These are phyloP conservation scores for Smittium culicis DNA, from an alignment of 371 early-diverging fungal species.

Conservation along the genomic window DNA sequence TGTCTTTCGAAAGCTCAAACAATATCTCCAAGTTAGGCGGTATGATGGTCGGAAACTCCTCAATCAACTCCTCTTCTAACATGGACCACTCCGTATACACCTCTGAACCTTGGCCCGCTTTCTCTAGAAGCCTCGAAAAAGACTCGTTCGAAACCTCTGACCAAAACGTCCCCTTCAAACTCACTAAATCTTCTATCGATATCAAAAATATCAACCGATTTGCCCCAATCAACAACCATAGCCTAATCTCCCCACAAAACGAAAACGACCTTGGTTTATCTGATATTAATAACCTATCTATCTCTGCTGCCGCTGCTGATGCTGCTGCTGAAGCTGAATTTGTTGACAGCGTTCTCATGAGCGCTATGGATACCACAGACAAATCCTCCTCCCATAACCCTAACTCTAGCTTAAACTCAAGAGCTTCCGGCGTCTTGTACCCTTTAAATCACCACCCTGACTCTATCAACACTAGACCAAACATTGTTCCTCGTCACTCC, in stretches of 20 bases:
- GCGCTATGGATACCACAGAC: conserved; percentile 10
- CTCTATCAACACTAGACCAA: background rate
- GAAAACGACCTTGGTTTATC: background rate
- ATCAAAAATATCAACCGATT: conserved; percentile 1
- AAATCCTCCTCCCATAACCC: background rate
- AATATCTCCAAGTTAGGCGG: background rate
- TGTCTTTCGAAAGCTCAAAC: background rate
- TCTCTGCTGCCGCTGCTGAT: conserved; percentile 9
- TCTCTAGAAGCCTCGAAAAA: background rate
- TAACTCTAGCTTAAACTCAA: background rate
- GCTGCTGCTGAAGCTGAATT: conserved; percentile 10
- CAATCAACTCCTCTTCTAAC: background rate
- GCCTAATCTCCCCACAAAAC: background rate
- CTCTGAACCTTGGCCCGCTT: conserved; percentile 2
- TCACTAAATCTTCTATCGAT: background rate
- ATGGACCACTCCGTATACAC: background rate
- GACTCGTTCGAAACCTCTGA: background rate
- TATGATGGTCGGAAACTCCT: background rate
- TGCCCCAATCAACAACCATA: background rate
- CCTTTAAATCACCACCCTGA: background rate
- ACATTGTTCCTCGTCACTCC: background rate
- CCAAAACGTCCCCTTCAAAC: background rate
- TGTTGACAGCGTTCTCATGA: conserved; percentile 10
- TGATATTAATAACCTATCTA: background rate
- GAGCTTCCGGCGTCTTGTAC: background rate